Evolutionary conservation across 2,329 filamentous ascomycete genomes (phyloP), one percentile per base, ranked within the genome.

Genomic region (Trichoderma guizhouense): DNA sequence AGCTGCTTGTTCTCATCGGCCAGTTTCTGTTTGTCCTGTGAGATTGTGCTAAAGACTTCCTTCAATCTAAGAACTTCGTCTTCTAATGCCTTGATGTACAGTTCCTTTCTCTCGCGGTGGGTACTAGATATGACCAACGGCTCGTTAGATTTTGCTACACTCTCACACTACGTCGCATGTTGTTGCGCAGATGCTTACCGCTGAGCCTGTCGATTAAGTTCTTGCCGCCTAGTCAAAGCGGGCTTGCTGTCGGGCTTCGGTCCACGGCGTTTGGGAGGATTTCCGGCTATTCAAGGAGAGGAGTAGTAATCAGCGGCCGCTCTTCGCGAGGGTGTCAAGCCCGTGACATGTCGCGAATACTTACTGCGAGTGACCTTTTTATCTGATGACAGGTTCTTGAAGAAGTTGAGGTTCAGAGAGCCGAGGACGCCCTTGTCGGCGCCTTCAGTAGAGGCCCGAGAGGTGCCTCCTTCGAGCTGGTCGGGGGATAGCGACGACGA

Each of bases 231-330:
- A 24, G 95, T 98, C 77, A 97, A 84, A 58, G 96, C 95, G 21
- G 96, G 96, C 80, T 97, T 98, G 84, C 93, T 97, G 81, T 98
- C 96, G 24, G 96, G 96, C 81, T 98, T 98, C 0, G 96, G 96
- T 1, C 96, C 96, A 81, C 96, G 90, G 75, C 93, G 90, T 83
- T 98, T 99, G 3, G 93, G 90, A 9, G 92, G 87, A 78, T 96
- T 92, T 60, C 94, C 95, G 85, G 97, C 95, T 92, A 77, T 64
- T 47, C 18, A 28, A 32, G 12, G 55, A 32, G 28, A 34, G 1
- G 11, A 26, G 43, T 3, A 18, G 8, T 15, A 2, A 64, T 76
- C 28, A 75, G 73, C 58, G n/a, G 39, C 74, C 51, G 72, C 72
- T 64, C 47, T 15, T 47, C 8, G 5, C 36, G 7, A 39, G 9